Base-by-base conservation (phyloP, 2,329 filamentous ascomycete genomes). In the Colletotrichum liriopes region DNA sequence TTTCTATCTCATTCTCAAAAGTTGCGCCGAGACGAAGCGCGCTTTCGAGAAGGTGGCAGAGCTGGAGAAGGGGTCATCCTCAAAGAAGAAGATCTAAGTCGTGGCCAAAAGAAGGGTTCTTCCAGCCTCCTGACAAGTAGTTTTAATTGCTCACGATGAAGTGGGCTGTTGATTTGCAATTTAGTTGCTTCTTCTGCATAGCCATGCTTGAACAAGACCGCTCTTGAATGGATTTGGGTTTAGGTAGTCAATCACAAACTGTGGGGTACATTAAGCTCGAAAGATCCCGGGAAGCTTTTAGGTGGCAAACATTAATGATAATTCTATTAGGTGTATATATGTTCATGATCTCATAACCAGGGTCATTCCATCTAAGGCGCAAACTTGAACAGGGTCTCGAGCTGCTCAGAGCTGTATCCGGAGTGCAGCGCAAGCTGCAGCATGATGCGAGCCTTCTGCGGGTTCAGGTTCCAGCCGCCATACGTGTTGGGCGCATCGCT, bases 381-480 rank as follows among this genome's bases (percentile, higher is more conserved):
- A 32, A 66, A 73, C 45, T 54, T 71, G 66, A 74, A 74, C 20
- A 74, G 62, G 18, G 47, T 65, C 51, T 51, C 58, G 16, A 74
- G 65, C 62, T 74, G 65, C 63, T 64, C 62, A 1, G 73, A 71
- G 7, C 20, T 37, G 41, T 71, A 73, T 11, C 66, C 65, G 0
- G 62, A 47, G 37, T 73, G 52, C 59, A 78, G 78, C 60, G 81
- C 82, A 20, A 86, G 79, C 76, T 86, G 83, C 73, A 90, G 78
- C 78, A 89, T 78, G 29, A 90, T 84, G 52, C 87, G 83, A 39
- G 86, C 84, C 78, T 90, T 89, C 74, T 87, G 84, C 4, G 88
- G 88, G 74, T 89, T 89, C 54, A 89, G 82, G 71, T 64, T 60
- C 61, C 86, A 88, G 0, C 88, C 88, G 58, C 84, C 84, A 1